Evolutionary conservation across 768 basidiomycete species (phyloP).

Genomic region (Amanita phalloides): DNA sequence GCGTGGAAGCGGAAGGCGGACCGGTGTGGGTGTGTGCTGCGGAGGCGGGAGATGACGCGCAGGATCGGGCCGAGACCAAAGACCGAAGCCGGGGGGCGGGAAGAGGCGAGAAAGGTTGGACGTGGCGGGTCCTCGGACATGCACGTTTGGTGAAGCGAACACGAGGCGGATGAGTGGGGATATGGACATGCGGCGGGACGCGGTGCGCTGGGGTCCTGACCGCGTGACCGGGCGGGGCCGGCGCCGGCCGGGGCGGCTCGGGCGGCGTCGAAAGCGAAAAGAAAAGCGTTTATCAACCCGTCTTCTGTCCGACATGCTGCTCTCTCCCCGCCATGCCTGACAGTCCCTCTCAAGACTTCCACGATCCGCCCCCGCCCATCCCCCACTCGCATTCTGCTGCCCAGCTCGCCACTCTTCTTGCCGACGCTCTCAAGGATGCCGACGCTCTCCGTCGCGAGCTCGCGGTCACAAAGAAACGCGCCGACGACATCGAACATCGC

Average conservation of each 20-base stretch:
- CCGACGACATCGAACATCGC: constrained; percentile 43
- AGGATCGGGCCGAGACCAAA: too few relatives aligned
- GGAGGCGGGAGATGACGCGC: background rate
- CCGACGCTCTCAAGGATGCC: constrained; percentile 39
- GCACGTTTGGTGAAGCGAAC: background rate
- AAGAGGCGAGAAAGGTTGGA: too few relatives aligned
- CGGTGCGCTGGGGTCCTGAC: constrained; percentile 4
- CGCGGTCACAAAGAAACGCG: constrained; percentile 24
- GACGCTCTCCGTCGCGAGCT: constrained; percentile 45
- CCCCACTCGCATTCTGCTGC: constrained; percentile 24
- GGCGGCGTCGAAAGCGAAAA: background rate
- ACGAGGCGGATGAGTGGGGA: constrained; percentile 5
- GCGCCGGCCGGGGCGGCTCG: background rate
- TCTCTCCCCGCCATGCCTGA: constrained; percentile 8
- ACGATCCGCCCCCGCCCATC: constrained; percentile 5
- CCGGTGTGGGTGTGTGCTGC: background rate
- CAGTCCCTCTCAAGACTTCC: constrained; percentile 7
- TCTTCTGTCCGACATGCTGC: background rate
- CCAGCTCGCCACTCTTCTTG: constrained; percentile 48
- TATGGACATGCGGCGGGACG: constrained; percentile 2
- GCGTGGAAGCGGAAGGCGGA: background rate
- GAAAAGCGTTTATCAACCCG: constrained; percentile 6
- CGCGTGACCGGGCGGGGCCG: background rate
- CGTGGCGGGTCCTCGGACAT: background rate
- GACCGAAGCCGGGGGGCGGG: too few relatives aligned